A percentile compares a stretch with the other conserved stretches of the same genome.
phyloP scores from a whole-genome alignment of 2,329 filamentous ascomycete genomes.

The Xylariaceae sp. region DNA sequence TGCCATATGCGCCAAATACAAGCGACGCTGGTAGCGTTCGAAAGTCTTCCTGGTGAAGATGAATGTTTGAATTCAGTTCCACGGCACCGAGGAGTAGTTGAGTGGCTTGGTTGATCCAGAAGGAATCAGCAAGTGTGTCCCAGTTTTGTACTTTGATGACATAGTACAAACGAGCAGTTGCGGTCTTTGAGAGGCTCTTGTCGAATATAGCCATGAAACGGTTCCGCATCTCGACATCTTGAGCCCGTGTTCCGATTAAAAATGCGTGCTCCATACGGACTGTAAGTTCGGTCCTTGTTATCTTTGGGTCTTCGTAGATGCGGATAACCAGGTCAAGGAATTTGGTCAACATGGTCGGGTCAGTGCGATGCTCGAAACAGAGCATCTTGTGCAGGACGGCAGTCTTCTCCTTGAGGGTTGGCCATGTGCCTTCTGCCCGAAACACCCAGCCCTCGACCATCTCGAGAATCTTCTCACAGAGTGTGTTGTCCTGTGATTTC shows the following conservation, averaged over 20 bases:
- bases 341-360: conserved; percentile 81
- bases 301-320: conserved; percentile 97
- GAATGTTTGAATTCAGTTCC: conserved; percentile 75
- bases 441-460: conserved; percentile 98
- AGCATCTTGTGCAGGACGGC: conserved; percentile 99
- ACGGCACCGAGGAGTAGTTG: conserved; percentile 89
- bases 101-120: conserved; percentile 94
- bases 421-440: conserved; percentile 88
- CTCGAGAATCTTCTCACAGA: conserved; percentile 88
- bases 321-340: conserved; percentile 95
- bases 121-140: conserved; percentile 91
- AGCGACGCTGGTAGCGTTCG: conserved; percentile 69
- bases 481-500: conserved; percentile 78
- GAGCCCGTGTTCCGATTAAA: conserved; percentile 86
- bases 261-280: conserved; percentile 98
- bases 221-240: conserved; percentile 94
- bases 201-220: conserved; percentile 97
- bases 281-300: conserved; percentile 89
- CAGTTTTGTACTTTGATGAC: conserved; percentile 91
- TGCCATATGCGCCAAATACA: conserved; percentile 68
- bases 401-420: conserved; percentile 97
- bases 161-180: conserved; percentile 83
- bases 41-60: conserved; percentile 81
- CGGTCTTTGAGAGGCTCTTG: conserved; percentile 87
- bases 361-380: conserved; percentile 80